Conservation (phyloP, 176 grass and related monocot genomes). For the Chloris gayana region DNA sequence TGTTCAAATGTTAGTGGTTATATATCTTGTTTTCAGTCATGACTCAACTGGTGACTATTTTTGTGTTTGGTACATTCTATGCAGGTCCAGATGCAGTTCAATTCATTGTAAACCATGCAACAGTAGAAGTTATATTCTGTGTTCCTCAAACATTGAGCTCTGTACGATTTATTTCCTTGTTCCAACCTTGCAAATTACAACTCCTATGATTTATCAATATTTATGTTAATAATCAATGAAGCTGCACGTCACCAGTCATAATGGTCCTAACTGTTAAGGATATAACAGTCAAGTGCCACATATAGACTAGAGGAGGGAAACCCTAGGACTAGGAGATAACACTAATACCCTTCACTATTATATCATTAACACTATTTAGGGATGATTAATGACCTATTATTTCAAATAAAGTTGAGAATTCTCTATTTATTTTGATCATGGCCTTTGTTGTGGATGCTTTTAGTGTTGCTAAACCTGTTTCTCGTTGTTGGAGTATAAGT, state of each 20-base stretch:
- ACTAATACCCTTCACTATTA: too few relatives aligned
- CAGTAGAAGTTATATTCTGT: conserved; percentile 88
- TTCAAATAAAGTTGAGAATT: conserved; percentile 7
- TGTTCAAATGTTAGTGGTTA: not conserved
- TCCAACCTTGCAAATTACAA: not conserved
- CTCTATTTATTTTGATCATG: conserved; percentile 12
- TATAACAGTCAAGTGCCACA: too few relatives aligned
- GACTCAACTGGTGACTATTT: conserved; percentile 16
- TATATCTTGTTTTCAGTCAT: conserved; percentile 21
- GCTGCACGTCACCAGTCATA: not conserved
- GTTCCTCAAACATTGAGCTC: conserved; percentile 79
- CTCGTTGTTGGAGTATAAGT: too few relatives aligned
- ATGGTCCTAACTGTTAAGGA: not conserved
- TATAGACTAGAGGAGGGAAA: too few relatives aligned
- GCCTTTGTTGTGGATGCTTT: not conserved
- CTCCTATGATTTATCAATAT: not conserved
- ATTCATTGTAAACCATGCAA: conserved; percentile 92
- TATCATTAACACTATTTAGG: not conserved
- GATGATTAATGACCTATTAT: conserved; percentile 13
- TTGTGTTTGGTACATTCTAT: conserved; percentile 38
- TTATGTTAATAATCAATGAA: not conserved
- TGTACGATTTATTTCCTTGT: conserved; percentile 60
- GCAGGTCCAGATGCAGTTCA: conserved; percentile 96
- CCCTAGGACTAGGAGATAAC: too few relatives aligned
- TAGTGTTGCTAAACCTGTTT: conserved; percentile 2